Percentiles rank a stretch among this genome's conserved stretches.
Conservation (phyloP, 2,329 filamentous ascomycete species). For the Fusarium equiseti region DNA sequence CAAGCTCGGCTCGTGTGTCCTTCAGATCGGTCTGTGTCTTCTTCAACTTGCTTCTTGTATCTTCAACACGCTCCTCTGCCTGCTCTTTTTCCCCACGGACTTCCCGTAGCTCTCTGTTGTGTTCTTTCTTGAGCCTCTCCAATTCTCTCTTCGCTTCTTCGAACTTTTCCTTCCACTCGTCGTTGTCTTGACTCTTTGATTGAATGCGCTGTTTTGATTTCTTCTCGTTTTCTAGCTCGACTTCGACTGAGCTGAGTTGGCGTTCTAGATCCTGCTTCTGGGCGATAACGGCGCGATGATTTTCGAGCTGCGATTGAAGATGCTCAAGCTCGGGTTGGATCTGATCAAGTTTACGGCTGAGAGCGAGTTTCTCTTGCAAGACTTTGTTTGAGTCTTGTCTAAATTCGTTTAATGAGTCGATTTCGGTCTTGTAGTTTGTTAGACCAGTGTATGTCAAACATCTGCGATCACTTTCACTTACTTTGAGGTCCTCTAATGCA, state of each 20-base stretch:
- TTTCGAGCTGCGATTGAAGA: slow-evolving; percentile 64
- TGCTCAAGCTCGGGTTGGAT: slow-evolving; percentile 69
- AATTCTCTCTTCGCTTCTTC: slow-evolving; percentile 58
- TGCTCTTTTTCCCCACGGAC: slow-evolving; percentile 72
- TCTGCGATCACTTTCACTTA: slow-evolving; percentile 45
- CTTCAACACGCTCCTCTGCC: slow-evolving; percentile 74
- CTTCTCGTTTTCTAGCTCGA: slow-evolving; percentile 85
- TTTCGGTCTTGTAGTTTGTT: slow-evolving; percentile 69
- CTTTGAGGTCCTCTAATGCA: slow-evolving; percentile 62
- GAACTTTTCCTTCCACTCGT: slow-evolving; percentile 56
- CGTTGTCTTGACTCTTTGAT: slow-evolving; percentile 53
- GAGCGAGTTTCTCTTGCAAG: slow-evolving; percentile 68
- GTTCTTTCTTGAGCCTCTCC: slow-evolving; percentile 59
- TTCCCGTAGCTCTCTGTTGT: slow-evolving; percentile 68
- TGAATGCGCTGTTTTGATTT: slow-evolving; percentile 51
- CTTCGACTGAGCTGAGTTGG: slow-evolving; percentile 80
- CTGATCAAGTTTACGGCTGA: slow-evolving; percentile 64
- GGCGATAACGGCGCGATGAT: slow-evolving; percentile 75
- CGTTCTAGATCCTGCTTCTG: slow-evolving; percentile 86
- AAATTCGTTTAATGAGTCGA: slow-evolving; percentile 74
- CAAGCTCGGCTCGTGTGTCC: slow-evolving; percentile 61
- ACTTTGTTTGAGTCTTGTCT: slow-evolving; percentile 78
- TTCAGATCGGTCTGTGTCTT: slow-evolving; percentile 80
- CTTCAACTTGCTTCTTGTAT: slow-evolving; percentile 73
- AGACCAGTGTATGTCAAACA: background rate